Percentiles rank a stretch among this genome's conserved stretches.
Evolutionary conservation across 805 yeast species (phyloP).

Genomic region (Priceomyces castillae): DNA sequence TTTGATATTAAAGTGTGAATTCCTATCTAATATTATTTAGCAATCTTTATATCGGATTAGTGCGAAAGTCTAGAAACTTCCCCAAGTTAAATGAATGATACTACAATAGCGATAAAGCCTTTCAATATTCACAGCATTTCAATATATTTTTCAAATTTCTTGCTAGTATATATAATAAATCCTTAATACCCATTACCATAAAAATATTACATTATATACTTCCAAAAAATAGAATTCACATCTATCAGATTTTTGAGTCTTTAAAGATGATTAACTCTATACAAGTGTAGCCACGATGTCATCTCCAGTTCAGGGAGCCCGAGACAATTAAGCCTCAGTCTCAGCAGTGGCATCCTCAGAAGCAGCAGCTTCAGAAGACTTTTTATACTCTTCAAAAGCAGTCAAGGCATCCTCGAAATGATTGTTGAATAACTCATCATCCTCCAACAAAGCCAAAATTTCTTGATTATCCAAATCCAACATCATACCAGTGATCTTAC

Average conservation of each 20-base stretch:
- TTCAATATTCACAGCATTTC: constrained; percentile 8
- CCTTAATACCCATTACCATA: constrained; percentile 24
- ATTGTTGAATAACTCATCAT: constrained; percentile 82
- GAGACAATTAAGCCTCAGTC: constrained; percentile 11
- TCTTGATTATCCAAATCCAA: constrained; percentile 92
- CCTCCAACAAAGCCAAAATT: constrained; percentile 83
- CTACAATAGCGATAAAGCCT: not conserved
- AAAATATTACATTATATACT: constrained; percentile 21
- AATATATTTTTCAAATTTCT: constrained; percentile 17
- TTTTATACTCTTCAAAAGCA: constrained; percentile 91
- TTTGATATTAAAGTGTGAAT: not conserved
- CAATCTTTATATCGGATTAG: not conserved
- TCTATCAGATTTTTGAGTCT: constrained; percentile 1
- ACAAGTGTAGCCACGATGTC: constrained; percentile 3
- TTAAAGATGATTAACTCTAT: constrained; percentile 1
- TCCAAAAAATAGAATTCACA: constrained; percentile 18
- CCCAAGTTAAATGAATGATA: not conserved
- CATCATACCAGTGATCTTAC: constrained; percentile 98
- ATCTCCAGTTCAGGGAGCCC: constrained; percentile 1
- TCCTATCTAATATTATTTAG: not conserved
- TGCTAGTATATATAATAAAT: constrained; percentile 19
- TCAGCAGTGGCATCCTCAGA: constrained; percentile 16
- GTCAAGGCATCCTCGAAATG: constrained; percentile 92
- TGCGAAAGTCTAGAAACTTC: not conserved
- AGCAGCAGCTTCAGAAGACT: constrained; percentile 39